Percentiles rank a stretch among this genome's conserved stretches.
Evolutionary conservation across 1,284 basidiomycete genomes (phyloP).

Genomic region (Leccinum subrobustum): DNA sequence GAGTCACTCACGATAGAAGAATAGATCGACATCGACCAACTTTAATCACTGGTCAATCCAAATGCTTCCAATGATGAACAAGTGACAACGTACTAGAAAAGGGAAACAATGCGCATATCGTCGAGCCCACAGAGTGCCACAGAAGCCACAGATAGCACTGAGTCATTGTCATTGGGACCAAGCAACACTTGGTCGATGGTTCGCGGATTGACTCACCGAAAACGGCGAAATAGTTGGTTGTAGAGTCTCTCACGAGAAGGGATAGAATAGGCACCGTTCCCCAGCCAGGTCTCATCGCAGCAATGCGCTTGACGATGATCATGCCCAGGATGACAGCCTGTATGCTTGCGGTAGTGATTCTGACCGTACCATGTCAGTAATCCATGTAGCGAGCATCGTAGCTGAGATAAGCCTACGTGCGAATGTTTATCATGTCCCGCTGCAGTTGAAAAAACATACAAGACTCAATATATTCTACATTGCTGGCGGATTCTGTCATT

Average conservation of each 20-base stretch:
- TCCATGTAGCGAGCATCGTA: not conserved
- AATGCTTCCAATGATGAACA: not conserved
- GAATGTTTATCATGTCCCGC: not conserved
- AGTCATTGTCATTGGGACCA: not conserved
- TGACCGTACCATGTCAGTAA: not conserved
- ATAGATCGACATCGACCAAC: constrained; percentile 16
- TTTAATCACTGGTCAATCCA: constrained; percentile 5
- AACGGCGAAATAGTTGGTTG: constrained; percentile 8
- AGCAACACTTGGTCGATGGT: not conserved
- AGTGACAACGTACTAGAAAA: constrained; percentile 12
- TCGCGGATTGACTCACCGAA: constrained; percentile 15
- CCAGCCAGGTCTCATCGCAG: constrained; percentile 4
- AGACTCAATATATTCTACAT: constrained; percentile 6
- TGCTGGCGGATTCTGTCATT: not conserved
- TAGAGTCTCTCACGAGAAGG: constrained; percentile 19
- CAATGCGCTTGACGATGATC: constrained; percentile 7
- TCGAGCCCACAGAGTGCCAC: constrained; percentile 3
- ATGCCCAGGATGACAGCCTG: constrained; percentile 15
- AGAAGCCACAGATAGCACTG: constrained; percentile 7
- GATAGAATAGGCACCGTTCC: constrained; percentile 19
- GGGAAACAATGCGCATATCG: not conserved
- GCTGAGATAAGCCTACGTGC: not conserved
- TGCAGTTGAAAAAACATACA: constrained; percentile 13
- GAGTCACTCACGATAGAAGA: constrained; percentile 13
- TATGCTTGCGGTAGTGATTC: not conserved